phyloP scores from a whole-genome alignment of 768 basidiomycete genomes.

The Podaxis carcinomalis region DNA sequence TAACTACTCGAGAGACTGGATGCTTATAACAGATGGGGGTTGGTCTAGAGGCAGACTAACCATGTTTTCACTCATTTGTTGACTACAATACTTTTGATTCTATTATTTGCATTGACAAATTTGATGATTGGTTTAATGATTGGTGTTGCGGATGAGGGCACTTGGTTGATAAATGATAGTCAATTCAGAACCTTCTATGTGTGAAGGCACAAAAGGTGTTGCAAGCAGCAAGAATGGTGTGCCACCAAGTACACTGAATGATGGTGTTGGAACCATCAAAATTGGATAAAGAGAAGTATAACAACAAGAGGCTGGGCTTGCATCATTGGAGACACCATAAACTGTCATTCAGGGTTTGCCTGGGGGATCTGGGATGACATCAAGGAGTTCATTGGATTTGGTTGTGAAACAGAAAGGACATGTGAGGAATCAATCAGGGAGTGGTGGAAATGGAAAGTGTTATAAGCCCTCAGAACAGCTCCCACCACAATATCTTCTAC shows the following conservation, averaged over 20 bases:
- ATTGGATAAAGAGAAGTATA: slow-evolving; percentile 39
- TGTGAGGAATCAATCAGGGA: slow-evolving; percentile 25
- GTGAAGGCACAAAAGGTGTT: slow-evolving; percentile 56
- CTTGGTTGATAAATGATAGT: slow-evolving; percentile 31
- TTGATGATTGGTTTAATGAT: not conserved
- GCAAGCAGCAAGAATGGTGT: slow-evolving; percentile 41
- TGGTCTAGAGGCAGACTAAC: slow-evolving; percentile 57
- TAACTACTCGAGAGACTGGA: too few species aligned
- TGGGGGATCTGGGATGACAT: slow-evolving; percentile 12
- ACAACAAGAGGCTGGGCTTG: not conserved
- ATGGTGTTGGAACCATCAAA: slow-evolving; percentile 55
- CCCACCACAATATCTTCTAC: too few species aligned
- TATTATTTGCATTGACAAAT: not conserved
- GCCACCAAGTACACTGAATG: slow-evolving; percentile 40
- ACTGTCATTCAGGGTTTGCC: not conserved
- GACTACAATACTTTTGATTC: slow-evolving; percentile 44
- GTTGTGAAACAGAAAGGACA: slow-evolving; percentile 23
- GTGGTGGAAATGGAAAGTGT: slow-evolving; percentile 43
- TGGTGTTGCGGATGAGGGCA: not conserved
- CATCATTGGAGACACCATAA: not conserved
- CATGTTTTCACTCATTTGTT: slow-evolving; percentile 68
- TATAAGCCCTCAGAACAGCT: too few species aligned
- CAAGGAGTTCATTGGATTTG: slow-evolving; percentile 36
- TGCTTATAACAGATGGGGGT: not conserved
- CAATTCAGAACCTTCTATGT: slow-evolving; percentile 58